A percentile compares a stretch with the other conserved stretches of the same genome.
Conservation (phyloP, 2,329 filamentous ascomycete species). For the Penicillium capsulatum region DNA sequence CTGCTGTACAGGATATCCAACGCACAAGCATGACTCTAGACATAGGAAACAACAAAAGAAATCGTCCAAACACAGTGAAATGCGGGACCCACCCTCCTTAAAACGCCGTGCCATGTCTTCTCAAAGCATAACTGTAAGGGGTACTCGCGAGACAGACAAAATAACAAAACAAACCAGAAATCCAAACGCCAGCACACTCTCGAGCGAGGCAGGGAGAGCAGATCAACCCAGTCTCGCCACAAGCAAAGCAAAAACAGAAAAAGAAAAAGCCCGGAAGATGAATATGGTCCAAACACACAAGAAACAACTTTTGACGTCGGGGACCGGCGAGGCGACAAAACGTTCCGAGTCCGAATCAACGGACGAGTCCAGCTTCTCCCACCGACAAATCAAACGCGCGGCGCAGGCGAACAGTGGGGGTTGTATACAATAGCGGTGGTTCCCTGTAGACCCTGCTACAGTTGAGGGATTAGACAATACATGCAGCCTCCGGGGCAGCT, state of each 20-base stretch:
- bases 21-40: too few relatives aligned
- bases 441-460: slow-evolving; percentile 23
- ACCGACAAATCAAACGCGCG: slow-evolving; percentile 4
- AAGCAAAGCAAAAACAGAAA: too few relatives aligned
- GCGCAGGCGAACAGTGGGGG: slow-evolving; percentile 4
- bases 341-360: too few relatives aligned
- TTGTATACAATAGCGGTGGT: slow-evolving; percentile 11
- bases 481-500: slow-evolving; percentile 16
- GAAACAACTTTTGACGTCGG: neutral
- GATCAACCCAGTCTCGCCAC: too few relatives aligned
- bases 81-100: slow-evolving; percentile 11
- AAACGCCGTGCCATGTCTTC: slow-evolving; percentile 23
- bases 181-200: too few relatives aligned
- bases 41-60: neutral
- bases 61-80: slow-evolving; percentile 1
- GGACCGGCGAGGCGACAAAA: too few relatives aligned
- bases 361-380: neutral
- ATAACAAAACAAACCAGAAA: slow-evolving; percentile 5
- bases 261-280: too few relatives aligned
- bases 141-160: slow-evolving; percentile 20
- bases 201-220: too few relatives aligned
- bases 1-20: too few relatives aligned
- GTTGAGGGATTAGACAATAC: slow-evolving; percentile 22
- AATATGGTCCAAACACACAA: slow-evolving; percentile 2
- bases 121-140: slow-evolving; percentile 19